A percentile compares a stretch with the other conserved stretches of the same genome.
phyloP scores from a whole-genome alignment of 2,329 filamentous ascomycete species.

The Albifimbria verrucaria region DNA sequence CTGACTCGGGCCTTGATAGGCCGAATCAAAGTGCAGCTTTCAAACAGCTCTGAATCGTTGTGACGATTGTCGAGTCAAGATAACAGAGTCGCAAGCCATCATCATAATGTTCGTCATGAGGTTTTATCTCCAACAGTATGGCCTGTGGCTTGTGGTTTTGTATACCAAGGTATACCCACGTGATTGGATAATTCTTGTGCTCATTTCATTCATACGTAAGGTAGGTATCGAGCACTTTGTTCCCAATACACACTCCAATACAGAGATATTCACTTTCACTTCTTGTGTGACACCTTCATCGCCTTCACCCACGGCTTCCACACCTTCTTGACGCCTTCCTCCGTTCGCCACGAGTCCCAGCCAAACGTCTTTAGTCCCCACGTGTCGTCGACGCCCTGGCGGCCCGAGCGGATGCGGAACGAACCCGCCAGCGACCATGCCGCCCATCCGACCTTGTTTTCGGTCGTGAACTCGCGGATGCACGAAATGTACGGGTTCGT shows the following conservation, averaged over 20 bases:
- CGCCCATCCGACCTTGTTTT: constrained; percentile 44
- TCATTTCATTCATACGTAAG: no score
- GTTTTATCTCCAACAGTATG: no score
- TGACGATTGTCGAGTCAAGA: no score
- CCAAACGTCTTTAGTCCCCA: constrained; percentile 46
- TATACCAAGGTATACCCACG: no score
- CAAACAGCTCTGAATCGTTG: no score
- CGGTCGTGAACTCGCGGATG: constrained; percentile 39
- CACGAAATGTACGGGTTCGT: constrained; percentile 44
- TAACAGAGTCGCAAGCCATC: no score
- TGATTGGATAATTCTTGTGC: no score
- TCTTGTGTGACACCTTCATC: constrained; percentile 24
- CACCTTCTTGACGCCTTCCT: constrained; percentile 40
- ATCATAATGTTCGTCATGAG: no score
- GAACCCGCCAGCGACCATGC: constrained; percentile 47
- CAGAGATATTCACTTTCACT: background rate
- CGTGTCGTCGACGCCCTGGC: constrained; percentile 41
- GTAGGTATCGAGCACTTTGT: no score
- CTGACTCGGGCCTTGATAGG: background rate
- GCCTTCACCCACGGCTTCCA: constrained; percentile 48
- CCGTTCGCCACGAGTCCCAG: constrained; percentile 44
- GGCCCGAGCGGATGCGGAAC: constrained; percentile 41
- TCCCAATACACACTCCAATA: background rate
- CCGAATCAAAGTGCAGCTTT: background rate
- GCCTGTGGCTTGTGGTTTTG: no score